These are phyloP conservation scores for Solanum piurae DNA, from an alignment of 257 asterid species.

Conservation along the genomic window DNA sequence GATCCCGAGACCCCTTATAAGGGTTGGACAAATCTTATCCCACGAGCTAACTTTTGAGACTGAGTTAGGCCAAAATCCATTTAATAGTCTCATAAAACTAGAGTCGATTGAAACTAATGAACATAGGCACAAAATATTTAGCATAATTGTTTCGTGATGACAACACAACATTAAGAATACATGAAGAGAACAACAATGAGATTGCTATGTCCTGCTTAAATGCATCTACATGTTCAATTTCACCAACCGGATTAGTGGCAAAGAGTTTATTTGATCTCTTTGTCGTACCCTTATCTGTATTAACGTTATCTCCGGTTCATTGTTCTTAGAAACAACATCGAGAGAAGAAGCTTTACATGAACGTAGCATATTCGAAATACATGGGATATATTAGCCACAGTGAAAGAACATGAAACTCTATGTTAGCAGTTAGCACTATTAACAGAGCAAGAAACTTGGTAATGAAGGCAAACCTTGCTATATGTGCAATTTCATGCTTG, in stretches of 20 bases:
- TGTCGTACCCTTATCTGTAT: no score
- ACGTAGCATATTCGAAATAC: not conserved
- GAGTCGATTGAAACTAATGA: not conserved
- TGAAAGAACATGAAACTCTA: not conserved
- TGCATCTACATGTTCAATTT: not conserved
- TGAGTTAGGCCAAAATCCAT: not conserved
- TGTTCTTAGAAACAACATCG: not conserved
- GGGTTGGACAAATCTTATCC: not conserved
- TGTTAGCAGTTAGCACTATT: not conserved
- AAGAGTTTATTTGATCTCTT: not conserved
- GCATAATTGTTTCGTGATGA: not conserved
- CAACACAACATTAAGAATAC: not conserved
- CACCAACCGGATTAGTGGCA: not conserved
- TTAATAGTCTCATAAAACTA: not conserved
- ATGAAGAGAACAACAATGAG: not conserved
- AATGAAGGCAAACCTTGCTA: not conserved
- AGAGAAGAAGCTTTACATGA: not conserved
- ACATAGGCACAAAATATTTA: not conserved
- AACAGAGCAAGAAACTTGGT: not conserved
- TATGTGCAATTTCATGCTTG: not conserved
- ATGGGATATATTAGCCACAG: not conserved
- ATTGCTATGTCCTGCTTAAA: not conserved
- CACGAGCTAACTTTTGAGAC: not conserved
- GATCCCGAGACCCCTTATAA: not conserved
- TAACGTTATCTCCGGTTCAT: not conserved